Percentiles rank a stretch among this genome's conserved stretches.
Conservation (phyloP, 2,329 filamentous ascomycete genomes). For the Exophiala sideris region DNA sequence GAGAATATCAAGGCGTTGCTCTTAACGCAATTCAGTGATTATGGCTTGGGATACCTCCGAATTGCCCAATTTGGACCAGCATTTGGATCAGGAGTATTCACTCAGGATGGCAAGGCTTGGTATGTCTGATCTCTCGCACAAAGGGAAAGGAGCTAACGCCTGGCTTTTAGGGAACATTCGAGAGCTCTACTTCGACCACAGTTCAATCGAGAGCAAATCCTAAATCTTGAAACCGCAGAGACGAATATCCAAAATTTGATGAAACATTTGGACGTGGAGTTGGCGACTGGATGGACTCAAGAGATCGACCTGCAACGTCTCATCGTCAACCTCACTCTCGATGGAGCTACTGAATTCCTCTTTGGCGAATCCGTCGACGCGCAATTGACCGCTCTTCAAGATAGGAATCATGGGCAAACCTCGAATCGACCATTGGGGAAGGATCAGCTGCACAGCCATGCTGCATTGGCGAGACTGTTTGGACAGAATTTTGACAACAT, state of each 20-base stretch:
- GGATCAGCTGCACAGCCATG: too few relatives aligned
- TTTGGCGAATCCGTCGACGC: conserved; percentile 58
- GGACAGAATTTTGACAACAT: neutral
- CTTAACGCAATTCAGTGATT: conserved; percentile 78
- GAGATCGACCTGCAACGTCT: conserved; percentile 59
- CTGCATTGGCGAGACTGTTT: neutral
- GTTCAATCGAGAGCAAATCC: conserved; percentile 79
- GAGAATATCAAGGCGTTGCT: conserved; percentile 79
- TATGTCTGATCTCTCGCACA: neutral
- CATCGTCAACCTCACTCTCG: conserved; percentile 64
- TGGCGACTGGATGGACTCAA: conserved; percentile 43
- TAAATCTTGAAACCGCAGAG: conserved; percentile 78
- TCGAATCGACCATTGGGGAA: too few relatives aligned
- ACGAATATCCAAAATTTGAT: conserved; percentile 62
- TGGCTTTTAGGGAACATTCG: conserved; percentile 53
- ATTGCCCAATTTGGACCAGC: conserved; percentile 63
- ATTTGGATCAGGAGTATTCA: conserved; percentile 39
- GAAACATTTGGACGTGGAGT: conserved; percentile 50
- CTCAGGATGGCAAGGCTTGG: too few relatives aligned
- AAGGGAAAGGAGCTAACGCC: neutral
- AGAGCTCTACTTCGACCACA: conserved; percentile 79
- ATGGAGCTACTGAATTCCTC: conserved; percentile 65
- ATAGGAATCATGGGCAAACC: too few relatives aligned
- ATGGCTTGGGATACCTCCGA: conserved; percentile 72
- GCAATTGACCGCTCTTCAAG: conserved; percentile 33